Conservation (phyloP, 2,329 filamentous ascomycete genomes). For the Parafenestella ontariensis region DNA sequence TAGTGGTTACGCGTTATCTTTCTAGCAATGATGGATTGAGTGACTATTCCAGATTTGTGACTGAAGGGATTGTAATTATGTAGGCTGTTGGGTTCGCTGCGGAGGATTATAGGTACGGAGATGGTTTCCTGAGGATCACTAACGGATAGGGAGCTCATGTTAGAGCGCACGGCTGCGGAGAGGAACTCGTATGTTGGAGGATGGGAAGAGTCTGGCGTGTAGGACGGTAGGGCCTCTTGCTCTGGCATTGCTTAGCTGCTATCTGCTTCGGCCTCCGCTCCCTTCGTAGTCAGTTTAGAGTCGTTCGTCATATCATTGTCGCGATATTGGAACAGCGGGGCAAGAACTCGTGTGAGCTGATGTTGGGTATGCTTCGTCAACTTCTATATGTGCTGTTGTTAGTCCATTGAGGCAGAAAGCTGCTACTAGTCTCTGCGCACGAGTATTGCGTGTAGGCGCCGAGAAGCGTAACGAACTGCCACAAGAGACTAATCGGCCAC, state of each 20-base stretch:
- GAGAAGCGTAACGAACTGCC: not conserved
- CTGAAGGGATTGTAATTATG: slow-evolving; percentile 23
- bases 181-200: slow-evolving; percentile 17
- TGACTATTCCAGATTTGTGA: slow-evolving; percentile 9
- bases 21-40: slow-evolving; percentile 7
- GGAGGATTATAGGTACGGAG: slow-evolving; percentile 18
- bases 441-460: not conserved
- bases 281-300: not conserved
- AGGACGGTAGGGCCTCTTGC: slow-evolving; percentile 8
- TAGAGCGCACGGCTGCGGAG: not conserved
- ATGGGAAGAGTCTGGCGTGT: not conserved
- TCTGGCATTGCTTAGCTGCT: not conserved
- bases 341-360: not conserved
- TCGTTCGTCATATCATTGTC: not conserved
- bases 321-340: not conserved
- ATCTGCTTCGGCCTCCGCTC: not conserved
- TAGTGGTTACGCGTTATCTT: slow-evolving; percentile 34
- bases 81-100: slow-evolving; percentile 8
- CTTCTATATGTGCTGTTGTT: not conserved
- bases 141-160: not conserved
- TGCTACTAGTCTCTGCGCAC: not conserved
- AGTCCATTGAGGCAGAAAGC: not conserved
- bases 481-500: too few species aligned
- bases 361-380: not conserved
- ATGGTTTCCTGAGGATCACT: slow-evolving; percentile 20